Evolutionary conservation across 2,329 filamentous ascomycete genomes (phyloP).

Genomic region (Cordyceps cateniannulata): DNA sequence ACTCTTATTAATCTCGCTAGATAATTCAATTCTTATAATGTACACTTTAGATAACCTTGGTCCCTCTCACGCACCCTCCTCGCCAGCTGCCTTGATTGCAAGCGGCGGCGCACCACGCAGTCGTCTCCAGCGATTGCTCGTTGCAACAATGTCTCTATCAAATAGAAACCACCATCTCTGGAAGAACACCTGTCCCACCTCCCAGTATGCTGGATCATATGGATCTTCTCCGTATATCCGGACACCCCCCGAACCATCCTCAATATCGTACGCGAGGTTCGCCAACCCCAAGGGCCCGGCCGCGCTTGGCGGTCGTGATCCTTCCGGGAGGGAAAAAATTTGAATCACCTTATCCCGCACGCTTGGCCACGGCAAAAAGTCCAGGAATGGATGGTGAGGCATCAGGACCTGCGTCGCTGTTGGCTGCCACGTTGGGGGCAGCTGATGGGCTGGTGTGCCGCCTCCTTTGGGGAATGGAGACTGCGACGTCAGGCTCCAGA

Average conservation of each 20-base stretch:
- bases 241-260: constrained; percentile 46
- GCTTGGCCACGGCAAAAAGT: constrained; percentile 51
- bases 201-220: constrained; percentile 44
- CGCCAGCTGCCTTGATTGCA: neutral
- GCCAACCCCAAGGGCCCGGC: constrained; percentile 40
- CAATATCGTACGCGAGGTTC: constrained; percentile 50
- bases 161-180: constrained; percentile 56
- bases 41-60: neutral
- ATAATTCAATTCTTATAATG: neutral
- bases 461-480: constrained; percentile 38
- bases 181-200: constrained; percentile 52
- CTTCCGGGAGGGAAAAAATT: constrained; percentile 42
- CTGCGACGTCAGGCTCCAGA: constrained; percentile 40
- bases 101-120: constrained; percentile 37
- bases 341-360: constrained; percentile 47
- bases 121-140: constrained; percentile 45
- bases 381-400: constrained; percentile 51
- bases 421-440: constrained; percentile 44
- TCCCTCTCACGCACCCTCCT: neutral
- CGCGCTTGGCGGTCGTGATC: constrained; percentile 40
- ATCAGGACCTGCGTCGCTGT: constrained; percentile 41
- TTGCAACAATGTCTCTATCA: constrained; percentile 45
- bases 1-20: neutral
- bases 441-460: constrained; percentile 26
- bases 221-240: constrained; percentile 44